Percentiles rank a stretch among this genome's conserved stretches.
These are phyloP conservation scores for Cercospora zeina DNA, from an alignment of 2,329 filamentous ascomycete genomes.

Conservation along the genomic window DNA sequence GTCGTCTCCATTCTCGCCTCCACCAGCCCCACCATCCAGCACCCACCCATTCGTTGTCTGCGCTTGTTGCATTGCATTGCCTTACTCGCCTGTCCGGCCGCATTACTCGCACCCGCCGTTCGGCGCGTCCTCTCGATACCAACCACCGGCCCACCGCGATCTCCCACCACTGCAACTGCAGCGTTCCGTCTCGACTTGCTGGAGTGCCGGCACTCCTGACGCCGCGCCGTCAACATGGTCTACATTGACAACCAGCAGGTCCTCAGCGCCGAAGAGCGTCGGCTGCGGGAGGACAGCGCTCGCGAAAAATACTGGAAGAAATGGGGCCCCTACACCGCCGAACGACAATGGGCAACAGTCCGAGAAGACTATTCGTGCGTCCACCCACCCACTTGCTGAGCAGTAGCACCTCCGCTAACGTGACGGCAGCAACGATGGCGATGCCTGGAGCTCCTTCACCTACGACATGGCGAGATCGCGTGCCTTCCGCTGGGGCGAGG, in stretches of 20 bases:
- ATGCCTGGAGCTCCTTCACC: conserved; percentile 96
- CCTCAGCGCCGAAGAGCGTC: conserved; percentile 85
- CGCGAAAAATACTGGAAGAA: conserved; percentile 94
- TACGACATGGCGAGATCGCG: conserved; percentile 88
- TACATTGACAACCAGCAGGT: conserved; percentile 85
- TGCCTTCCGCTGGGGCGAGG: conserved; percentile 92
- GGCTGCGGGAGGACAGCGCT: conserved; percentile 80
- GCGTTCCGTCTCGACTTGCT: background rate
- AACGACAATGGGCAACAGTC: conserved; percentile 90
- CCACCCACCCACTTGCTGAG: background rate
- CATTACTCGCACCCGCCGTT: background rate
- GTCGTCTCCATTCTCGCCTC: background rate
- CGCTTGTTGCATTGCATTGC: conserved; percentile 1
- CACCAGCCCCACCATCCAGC: background rate
- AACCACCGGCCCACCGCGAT: background rate
- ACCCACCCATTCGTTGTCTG: background rate
- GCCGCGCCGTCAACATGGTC: conserved; percentile 64
- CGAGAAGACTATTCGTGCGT: conserved; percentile 72
- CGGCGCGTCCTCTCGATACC: background rate
- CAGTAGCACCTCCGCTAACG: conserved; percentile 12
- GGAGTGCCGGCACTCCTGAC: conserved; percentile 15
- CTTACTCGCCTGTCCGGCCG: background rate
- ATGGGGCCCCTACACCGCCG: conserved; percentile 92
- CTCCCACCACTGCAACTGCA: conserved; percentile 9
- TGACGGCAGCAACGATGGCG: conserved; percentile 68